Conservation (phyloP, 1,284 basidiomycete species). For the Austroboletus novae-zelandiae region DNA sequence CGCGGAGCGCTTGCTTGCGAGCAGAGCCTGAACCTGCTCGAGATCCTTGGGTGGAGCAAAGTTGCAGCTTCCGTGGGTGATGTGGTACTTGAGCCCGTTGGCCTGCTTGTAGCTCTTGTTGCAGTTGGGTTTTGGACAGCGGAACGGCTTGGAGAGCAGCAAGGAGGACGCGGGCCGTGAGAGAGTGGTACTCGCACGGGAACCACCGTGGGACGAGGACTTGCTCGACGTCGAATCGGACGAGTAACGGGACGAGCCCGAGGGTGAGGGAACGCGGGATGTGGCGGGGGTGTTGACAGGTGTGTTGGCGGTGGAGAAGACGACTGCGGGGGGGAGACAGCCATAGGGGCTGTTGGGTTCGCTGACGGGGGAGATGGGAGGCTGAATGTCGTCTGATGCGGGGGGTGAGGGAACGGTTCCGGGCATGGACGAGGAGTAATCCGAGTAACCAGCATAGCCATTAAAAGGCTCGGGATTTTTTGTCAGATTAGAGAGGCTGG, state of each 20-base stretch:
- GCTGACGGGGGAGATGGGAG: slow-evolving; percentile 26
- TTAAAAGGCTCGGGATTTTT: slow-evolving; percentile 51
- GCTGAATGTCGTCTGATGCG: slow-evolving; percentile 33
- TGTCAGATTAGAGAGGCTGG: slow-evolving; percentile 22
- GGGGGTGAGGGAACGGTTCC: slow-evolving; percentile 43
- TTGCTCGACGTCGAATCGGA: slow-evolving; percentile 15
- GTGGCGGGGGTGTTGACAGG: slow-evolving; percentile 42
- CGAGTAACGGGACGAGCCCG: slow-evolving; percentile 19
- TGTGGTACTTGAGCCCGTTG: slow-evolving; percentile 95
- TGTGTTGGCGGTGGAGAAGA: slow-evolving; percentile 47
- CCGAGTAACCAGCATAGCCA: slow-evolving; percentile 57
- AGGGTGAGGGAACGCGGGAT: slow-evolving; percentile 41
- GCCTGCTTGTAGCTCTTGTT: slow-evolving; percentile 99
- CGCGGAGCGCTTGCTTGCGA: slow-evolving; percentile 55
- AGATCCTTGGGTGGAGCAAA: slow-evolving; percentile 83
- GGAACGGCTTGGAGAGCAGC: slow-evolving; percentile 84
- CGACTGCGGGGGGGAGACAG: slow-evolving; percentile 65
- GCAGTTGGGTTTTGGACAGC: slow-evolving; percentile 95
- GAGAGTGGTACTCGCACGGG: slow-evolving; percentile 46
- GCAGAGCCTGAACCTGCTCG: slow-evolving; percentile 65
- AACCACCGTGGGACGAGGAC: slow-evolving; percentile 20
- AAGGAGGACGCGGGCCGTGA: slow-evolving; percentile 52
- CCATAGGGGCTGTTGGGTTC: slow-evolving; percentile 36
- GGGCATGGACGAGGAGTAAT: slow-evolving; percentile 63
- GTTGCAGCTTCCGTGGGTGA: slow-evolving; percentile 91